Base-by-base conservation (phyloP, 1,139 yeast genomes). In the Magnusiomyces paraingens region DNA sequence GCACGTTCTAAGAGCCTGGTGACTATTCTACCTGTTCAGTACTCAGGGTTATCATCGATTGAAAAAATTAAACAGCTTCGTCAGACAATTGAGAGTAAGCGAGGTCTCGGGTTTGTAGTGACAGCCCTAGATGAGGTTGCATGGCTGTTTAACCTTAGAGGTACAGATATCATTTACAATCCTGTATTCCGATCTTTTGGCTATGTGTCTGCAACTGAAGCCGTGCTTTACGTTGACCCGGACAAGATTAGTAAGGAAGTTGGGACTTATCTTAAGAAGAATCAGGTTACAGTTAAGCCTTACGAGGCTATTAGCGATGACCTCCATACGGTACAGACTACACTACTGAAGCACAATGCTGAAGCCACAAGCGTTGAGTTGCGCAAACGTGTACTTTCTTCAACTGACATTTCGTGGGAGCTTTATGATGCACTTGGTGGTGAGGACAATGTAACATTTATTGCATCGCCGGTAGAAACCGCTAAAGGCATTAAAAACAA, bases 111-210 rank as follows among this genome's bases (percentile, higher is more conserved):
- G 1, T 67, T 88, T 59, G 79, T 87, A 5, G 75, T 89, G 8
- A 77, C 84, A 47, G 86, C 96, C 0, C 73, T 89, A 57, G 99
- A 93, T 71, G 96, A 93, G 65, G 80, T 91, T 58, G 95, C 97
- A 8, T 91, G 97, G 98, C 72, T 90, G 55, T 79, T 90, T 66
- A 93, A 93, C 65, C 74, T 93, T 60, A 79, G 98, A 62, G 98
- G 98, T 18, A 74, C 79, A 42, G 95, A 87, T 67, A 88, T 93
- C 59, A 86, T 83, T 43, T 94, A 75, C 70, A 93, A 91, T 66
- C 99, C 99, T 1, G 93, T 94, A 15, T 94, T 94, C 68, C 90
- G 81, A 72, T 77, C 94, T 49, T 93, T 87, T 66, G 76, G 89
- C 57, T 74, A 89, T 17, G 73, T 90, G 18, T 77, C 96, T 0